Evolutionary conservation across 257 asterid species (phyloP).

Genomic region (Solanum infundibuliforme): DNA sequence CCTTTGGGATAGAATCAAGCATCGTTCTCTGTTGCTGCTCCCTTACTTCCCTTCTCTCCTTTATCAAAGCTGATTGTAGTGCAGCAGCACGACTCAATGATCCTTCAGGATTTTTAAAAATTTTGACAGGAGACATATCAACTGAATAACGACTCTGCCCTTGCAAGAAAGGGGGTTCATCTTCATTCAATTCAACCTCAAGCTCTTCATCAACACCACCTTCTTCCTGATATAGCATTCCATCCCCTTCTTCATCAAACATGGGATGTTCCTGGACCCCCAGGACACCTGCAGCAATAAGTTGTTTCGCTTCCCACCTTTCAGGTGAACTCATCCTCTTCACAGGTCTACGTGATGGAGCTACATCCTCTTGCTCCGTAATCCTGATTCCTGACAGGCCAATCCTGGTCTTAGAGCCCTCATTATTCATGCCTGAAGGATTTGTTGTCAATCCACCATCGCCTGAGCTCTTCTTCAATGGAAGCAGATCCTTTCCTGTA

Average conservation of each 20-base stretch:
- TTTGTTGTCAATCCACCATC: slow-evolving; percentile 38
- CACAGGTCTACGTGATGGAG: slow-evolving; percentile 70
- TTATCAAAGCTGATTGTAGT: slow-evolving; percentile 84
- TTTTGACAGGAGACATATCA: slow-evolving; percentile 92
- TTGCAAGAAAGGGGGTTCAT: slow-evolving; percentile 78
- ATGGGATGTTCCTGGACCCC: slow-evolving; percentile 60
- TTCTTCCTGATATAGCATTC: slow-evolving; percentile 81
- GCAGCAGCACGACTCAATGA: slow-evolving; percentile 95
- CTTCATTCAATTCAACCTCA: slow-evolving; percentile 85
- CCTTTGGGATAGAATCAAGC: slow-evolving; percentile 97
- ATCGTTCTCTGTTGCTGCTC: slow-evolving; percentile 88
- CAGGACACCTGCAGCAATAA: slow-evolving; percentile 82
- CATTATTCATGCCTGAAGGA: slow-evolving; percentile 38
- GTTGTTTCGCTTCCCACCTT: slow-evolving; percentile 89
- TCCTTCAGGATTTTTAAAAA: slow-evolving; percentile 92
- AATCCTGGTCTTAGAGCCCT: slow-evolving; percentile 51
- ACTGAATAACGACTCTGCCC: slow-evolving; percentile 78
- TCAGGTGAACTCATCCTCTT: slow-evolving; percentile 96
- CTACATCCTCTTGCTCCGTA: slow-evolving; percentile 45
- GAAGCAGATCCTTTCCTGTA: slow-evolving; percentile 70
- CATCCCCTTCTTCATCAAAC: slow-evolving; percentile 80
- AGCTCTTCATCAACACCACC: slow-evolving; percentile 91
- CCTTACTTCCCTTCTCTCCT: slow-evolving; percentile 93
- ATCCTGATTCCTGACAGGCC: slow-evolving; percentile 75
- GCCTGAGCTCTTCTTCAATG: slow-evolving; percentile 55